Conservation (phyloP, 2,329 filamentous ascomycete genomes). For the Colletotrichum filicis region DNA sequence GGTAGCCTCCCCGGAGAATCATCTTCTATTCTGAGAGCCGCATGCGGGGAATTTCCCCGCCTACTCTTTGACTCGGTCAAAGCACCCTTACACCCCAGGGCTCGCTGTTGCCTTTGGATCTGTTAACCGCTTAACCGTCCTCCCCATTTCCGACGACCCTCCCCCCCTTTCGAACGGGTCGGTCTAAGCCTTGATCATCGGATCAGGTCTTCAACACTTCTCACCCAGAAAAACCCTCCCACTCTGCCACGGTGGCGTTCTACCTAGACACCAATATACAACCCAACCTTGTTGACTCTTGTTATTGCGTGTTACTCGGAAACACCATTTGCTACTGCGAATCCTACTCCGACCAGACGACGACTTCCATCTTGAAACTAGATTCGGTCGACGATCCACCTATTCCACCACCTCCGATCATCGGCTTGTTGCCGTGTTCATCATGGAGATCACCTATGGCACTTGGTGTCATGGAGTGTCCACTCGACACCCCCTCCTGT, state of each 20-base stretch:
- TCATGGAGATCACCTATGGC: slow-evolving; percentile 37
- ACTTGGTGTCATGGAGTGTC: slow-evolving; percentile 38
- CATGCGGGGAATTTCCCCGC: slow-evolving; percentile 39
- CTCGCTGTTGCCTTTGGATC: slow-evolving; percentile 28
- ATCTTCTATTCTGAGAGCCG: slow-evolving; percentile 33
- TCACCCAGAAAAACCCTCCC: neutral
- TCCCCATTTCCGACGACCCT: slow-evolving; percentile 1
- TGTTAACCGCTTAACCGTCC: neutral
- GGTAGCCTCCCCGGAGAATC: slow-evolving; percentile 32
- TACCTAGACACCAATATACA: slow-evolving; percentile 33
- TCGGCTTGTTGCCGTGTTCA: neutral
- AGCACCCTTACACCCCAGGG: slow-evolving; percentile 32
- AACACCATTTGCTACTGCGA: slow-evolving; percentile 34
- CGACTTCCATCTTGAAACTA: neutral
- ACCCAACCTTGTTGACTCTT: slow-evolving; percentile 35
- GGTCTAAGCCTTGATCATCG: slow-evolving; percentile 13
- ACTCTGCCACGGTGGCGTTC: slow-evolving; percentile 35
- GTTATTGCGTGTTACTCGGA: slow-evolving; percentile 36
- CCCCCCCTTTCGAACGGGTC: neutral
- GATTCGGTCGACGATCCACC: slow-evolving; percentile 31
- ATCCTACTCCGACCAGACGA: slow-evolving; percentile 22
- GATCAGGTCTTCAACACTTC: slow-evolving; percentile 4
- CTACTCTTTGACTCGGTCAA: slow-evolving; percentile 38
- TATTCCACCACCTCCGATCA: neutral
- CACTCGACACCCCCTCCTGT: slow-evolving; percentile 36